Conservation (phyloP, 345 rosid species). For the Euphorbia tirucalli region DNA sequence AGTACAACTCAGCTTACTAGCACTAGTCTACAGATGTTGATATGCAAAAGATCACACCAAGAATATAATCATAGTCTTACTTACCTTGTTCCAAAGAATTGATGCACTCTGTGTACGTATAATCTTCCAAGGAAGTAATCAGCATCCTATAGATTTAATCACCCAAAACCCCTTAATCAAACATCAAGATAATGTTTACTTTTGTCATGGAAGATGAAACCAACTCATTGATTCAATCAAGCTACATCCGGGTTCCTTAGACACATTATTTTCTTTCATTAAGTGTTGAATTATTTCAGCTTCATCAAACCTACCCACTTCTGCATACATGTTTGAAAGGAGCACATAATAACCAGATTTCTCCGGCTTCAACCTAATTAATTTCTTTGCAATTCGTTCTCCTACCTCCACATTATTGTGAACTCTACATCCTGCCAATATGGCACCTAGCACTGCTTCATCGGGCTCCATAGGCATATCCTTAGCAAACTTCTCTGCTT, state of each 20-base stretch:
- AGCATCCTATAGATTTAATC: background rate
- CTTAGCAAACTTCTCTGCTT: slow-evolving; percentile 53
- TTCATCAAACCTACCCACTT: slow-evolving; percentile 42
- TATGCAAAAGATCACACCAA: background rate
- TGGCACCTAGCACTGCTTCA: slow-evolving; percentile 52
- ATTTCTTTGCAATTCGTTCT: slow-evolving; percentile 54
- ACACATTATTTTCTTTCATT: slow-evolving; percentile 45
- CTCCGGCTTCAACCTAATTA: slow-evolving; percentile 42
- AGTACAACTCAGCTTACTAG: background rate
- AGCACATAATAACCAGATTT: slow-evolving; percentile 55
- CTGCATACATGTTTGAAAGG: slow-evolving; percentile 49
- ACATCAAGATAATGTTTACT: background rate
- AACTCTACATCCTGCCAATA: slow-evolving; percentile 52
- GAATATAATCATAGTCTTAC: background rate
- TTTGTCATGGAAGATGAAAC: background rate
- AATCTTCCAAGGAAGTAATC: background rate
- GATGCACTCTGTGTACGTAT: background rate
- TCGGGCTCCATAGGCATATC: slow-evolving; percentile 62
- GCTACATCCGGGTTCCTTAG: slow-evolving; percentile 51
- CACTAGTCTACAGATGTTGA: background rate
- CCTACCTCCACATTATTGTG: slow-evolving; percentile 57
- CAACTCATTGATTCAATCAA: slow-evolving; percentile 32
- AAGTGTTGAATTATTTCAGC: slow-evolving; percentile 49
- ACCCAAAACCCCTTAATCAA: background rate
- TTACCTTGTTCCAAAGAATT: background rate